Evolutionary conservation across 208 protist genomes (phyloP), one percentile per base, ranked within the genome.

Genomic region (Trypanosoma lewisi): DNA sequence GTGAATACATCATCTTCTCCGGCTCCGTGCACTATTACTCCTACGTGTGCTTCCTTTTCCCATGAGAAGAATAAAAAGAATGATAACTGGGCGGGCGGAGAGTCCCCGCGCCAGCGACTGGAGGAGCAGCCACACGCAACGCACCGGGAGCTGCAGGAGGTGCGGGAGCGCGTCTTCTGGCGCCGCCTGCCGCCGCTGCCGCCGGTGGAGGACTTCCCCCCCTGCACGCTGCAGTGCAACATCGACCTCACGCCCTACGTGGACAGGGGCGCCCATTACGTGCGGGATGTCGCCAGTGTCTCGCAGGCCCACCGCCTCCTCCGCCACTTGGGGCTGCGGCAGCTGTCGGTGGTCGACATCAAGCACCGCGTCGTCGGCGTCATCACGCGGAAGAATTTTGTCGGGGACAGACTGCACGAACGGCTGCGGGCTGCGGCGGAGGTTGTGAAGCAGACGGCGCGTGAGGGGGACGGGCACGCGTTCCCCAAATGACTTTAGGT

Each of bases 261-360:
- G 57, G 85, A 96, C 70, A 41, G 68, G 1, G 78, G 68, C 42
- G 67, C 84, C 0, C 80, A 77, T 64, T 89, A 77, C 51, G 77
- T 91, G 30, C 73, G 72, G 5, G 72, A 82, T 16, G 78, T 78
- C 36, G 73, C 80, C 50, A 79, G 83, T n/a, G 76, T 93, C 23
- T 83, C 82, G 25, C 70, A 80, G 9, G 75, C 82, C 9, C 91
- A 91, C 65, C 77, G 73, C 52, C 70, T 93, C 23, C 94, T 94
- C 50, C 73, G 84, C 14, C 78, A 77, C 41, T 64, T 94, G 36
- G 87, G 83, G 1, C 75, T 96, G 48, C 82, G 91, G 19, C 91
- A 94, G 48, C 62, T 96, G 36, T 75, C 84, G 12, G 85, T 96
- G 55, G 68, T 93, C 14, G 67, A 91, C 62, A 47, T 66, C n/a